Base-by-base conservation (phyloP, 73 alveolate species). In the Loxodes magnus region DNA sequence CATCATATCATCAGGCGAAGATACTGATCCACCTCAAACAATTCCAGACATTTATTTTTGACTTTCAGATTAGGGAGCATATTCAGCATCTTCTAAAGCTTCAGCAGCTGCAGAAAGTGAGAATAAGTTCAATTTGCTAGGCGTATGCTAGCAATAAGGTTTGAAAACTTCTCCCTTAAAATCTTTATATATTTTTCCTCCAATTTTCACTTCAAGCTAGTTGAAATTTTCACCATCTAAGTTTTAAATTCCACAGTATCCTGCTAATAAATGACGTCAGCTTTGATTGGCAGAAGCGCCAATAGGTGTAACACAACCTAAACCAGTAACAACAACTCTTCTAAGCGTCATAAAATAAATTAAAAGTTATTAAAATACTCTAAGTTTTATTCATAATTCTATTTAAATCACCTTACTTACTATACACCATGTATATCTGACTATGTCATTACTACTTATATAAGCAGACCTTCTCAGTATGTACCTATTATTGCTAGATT, bases 261-360 rank as follows among this genome's bases (percentile, higher is more conserved):
- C 85, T 10, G 62, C 46, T 4, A 83, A 46, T 16, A 83, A 30
- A 10, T 31, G 39, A 6, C 28, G 42, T 79, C 84, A 77, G 0
- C 70, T 42, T 12, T 53, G 55, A 3, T 56, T 7, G 0, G 64
- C 67, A 22, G 29, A 30, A 4, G 56, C 54, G 0, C 95, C 95
- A 1, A 77, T n/a, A 1, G 92, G 85, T 3, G 83, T 28, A 5
- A 78, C 79, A 43, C 58, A 55, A 22, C 86, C 78, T 25, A 83
- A 14, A 3, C 95, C 91, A 5, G 91, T 83, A 0, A 83, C 85
- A 4, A 72, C 95, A 15, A 83, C 95, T 66, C 95, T 39, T 39
- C 33, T 39, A n/a, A n/a, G n/a, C n/a, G n/a, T n/a, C n/a, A n/a
- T n/a, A n/a, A n/a, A n/a, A n/a, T n/a, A n/a, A n/a, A n/a, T n/a